Evolutionary conservation across 306 rosid genomes (phyloP).

Genomic region (Dalbergia oliveri): DNA sequence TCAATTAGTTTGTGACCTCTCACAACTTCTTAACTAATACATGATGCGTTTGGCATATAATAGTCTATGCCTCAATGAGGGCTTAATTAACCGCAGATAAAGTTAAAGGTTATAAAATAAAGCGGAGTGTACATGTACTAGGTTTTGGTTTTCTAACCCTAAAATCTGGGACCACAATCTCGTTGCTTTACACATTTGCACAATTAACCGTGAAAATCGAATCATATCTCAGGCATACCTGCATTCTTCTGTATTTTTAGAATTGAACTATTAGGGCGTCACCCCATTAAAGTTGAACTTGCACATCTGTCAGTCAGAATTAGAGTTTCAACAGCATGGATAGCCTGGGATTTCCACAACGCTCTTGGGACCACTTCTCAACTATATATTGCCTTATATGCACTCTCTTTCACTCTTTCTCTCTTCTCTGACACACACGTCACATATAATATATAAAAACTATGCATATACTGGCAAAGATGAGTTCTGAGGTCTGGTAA

Average conservation of each 20-base stretch:
- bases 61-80: background rate
- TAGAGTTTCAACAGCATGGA: constrained; percentile 51
- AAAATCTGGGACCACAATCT: constrained; percentile 71
- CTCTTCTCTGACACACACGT: constrained; percentile 40
- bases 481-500: constrained; percentile 14
- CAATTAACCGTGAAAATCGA: constrained; percentile 61
- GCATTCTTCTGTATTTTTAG: constrained; percentile 46
- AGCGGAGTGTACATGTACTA: constrained; percentile 44
- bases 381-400: constrained; percentile 51
- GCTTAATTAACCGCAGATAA: constrained; percentile 27
- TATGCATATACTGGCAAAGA: background rate
- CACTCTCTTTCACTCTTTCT: constrained; percentile 21
- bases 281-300: constrained; percentile 48
- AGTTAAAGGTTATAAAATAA: constrained; percentile 40
- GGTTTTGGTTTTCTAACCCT: constrained; percentile 73
- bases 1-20: background rate
- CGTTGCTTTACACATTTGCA: constrained; percentile 59
- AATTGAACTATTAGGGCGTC: constrained; percentile 37
- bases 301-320: constrained; percentile 50
- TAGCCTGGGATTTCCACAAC: constrained; percentile 33
- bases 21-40: background rate
- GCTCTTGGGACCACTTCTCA: constrained; percentile 82
- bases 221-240: constrained; percentile 74
- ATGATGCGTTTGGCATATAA: constrained; percentile 9
- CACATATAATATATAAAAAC: no score